Evolutionary conservation across 257 asterid species (phyloP).

Genomic region (Ophiorrhiza pumila): DNA sequence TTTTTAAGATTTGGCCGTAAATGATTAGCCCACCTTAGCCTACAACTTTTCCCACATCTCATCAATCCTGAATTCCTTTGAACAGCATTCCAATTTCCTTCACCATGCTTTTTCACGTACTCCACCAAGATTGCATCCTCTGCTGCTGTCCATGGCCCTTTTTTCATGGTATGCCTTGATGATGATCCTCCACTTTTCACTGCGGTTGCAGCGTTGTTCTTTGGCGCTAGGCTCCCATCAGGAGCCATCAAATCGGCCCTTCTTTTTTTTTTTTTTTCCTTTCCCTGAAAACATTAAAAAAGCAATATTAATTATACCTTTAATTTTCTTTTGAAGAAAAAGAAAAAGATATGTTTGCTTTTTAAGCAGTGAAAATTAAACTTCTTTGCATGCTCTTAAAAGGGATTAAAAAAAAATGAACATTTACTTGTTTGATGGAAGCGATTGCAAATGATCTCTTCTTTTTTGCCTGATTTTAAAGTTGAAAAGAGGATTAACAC

Average conservation of each 20-base stretch:
- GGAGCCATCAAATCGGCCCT: conserved; percentile 43
- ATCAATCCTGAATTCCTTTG: conserved; percentile 57
- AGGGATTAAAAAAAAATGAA: not conserved
- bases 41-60: conserved; percentile 59
- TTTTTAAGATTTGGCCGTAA: conserved; percentile 42
- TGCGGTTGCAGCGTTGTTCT: conserved; percentile 4
- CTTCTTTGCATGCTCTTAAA: not conserved
- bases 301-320: not conserved
- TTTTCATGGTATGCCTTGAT: conserved; percentile 30
- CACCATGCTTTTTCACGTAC: conserved; percentile 58
- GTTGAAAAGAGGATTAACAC: not conserved
- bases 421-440: not conserved
- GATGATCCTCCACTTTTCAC: conserved; percentile 19
- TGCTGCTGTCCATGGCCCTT: conserved; percentile 71
- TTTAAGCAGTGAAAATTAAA: not conserved
- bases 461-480: conserved; percentile 1
- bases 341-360: no score
- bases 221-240: conserved; percentile 32
- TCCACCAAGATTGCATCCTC: conserved; percentile 57
- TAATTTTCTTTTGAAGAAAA: not conserved
- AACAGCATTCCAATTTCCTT: conserved; percentile 77
- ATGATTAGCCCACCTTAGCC: conserved; percentile 46
- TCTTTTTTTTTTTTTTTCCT: not conserved
- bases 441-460: not conserved
- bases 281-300: conserved; percentile 3